These are phyloP conservation scores for Stromatinia cepivora DNA, from an alignment of 2,329 filamentous ascomycete genomes.

Conservation along the genomic window DNA sequence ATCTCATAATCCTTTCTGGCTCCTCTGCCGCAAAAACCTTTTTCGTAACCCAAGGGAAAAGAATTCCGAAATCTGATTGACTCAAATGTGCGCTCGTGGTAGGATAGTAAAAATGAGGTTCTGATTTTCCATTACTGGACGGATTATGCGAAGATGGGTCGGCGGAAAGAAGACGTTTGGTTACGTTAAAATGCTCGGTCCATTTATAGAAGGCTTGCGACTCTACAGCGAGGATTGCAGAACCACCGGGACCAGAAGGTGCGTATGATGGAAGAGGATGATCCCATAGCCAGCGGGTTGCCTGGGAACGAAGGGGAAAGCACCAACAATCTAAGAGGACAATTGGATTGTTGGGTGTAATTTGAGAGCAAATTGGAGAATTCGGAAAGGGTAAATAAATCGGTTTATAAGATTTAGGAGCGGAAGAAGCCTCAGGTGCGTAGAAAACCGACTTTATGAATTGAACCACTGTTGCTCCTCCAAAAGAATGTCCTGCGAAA, in stretches of 20 bases:
- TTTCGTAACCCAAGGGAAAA: slow-evolving; percentile 72
- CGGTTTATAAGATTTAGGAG: slow-evolving; percentile 52
- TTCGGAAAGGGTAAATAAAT: slow-evolving; percentile 60
- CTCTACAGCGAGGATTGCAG: slow-evolving; percentile 67
- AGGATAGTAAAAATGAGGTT: slow-evolving; percentile 74
- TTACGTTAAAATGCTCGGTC: slow-evolving; percentile 69
- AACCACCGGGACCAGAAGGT: slow-evolving; percentile 54
- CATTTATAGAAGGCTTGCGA: slow-evolving; percentile 79
- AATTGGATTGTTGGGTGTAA: slow-evolving; percentile 65
- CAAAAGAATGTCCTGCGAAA: slow-evolving; percentile 81
- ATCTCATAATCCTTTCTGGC: slow-evolving; percentile 57
- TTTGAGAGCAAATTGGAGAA: slow-evolving; percentile 61
- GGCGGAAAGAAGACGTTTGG: slow-evolving; percentile 64
- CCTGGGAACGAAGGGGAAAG: slow-evolving; percentile 65
- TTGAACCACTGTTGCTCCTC: slow-evolving; percentile 71
- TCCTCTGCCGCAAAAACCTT: slow-evolving; percentile 58
- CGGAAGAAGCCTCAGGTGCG: slow-evolving; percentile 46
- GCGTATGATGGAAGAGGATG: slow-evolving; percentile 70
- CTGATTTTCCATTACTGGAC: slow-evolving; percentile 37
- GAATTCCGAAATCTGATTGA: slow-evolving; percentile 79
- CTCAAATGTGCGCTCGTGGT: slow-evolving; percentile 73
- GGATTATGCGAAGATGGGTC: slow-evolving; percentile 47
- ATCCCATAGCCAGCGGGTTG: slow-evolving; percentile 64
- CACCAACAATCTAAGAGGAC: slow-evolving; percentile 81
- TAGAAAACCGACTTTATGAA: slow-evolving; percentile 80